Evolutionary conservation across 768 basidiomycete species (phyloP).

Genomic region (Mycena polygramma): DNA sequence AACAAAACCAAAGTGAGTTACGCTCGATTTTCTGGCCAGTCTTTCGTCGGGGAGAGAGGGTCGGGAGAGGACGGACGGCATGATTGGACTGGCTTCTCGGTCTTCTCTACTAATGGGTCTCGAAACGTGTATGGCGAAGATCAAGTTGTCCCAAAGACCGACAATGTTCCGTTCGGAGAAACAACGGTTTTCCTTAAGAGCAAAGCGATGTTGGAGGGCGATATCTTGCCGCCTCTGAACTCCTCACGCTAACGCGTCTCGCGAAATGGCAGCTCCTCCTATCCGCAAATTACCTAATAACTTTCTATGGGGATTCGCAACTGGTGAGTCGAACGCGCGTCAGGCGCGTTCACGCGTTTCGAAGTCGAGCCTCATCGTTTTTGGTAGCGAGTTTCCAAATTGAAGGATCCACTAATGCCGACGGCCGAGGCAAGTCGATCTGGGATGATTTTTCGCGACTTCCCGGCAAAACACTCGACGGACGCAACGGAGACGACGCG

Average conservation of each 20-base stretch:
- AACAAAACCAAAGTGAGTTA: constrained; percentile 19
- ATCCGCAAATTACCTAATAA: constrained; percentile 63
- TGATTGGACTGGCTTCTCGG: neutral
- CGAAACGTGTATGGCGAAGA: constrained; percentile 11
- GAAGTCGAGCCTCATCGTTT: constrained; percentile 21
- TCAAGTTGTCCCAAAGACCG: too few species aligned
- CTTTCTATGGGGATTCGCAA: constrained; percentile 81
- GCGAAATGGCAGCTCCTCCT: constrained; percentile 49
- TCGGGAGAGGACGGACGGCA: neutral
- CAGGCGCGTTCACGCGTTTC: constrained; percentile 14
- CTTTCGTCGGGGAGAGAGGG: constrained; percentile 1
- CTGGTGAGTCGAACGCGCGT: constrained; percentile 56
- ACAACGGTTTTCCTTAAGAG: constrained; percentile 13
- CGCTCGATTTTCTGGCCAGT: neutral
- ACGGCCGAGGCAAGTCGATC: constrained; percentile 76
- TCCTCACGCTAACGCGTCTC: constrained; percentile 14
- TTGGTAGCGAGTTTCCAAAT: constrained; percentile 76
- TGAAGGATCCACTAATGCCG: constrained; percentile 73
- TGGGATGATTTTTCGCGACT: constrained; percentile 80
- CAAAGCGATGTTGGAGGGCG: constrained; percentile 22
- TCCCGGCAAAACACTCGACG: constrained; percentile 79
- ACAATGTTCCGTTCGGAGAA: too few species aligned
- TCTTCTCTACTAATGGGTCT: constrained; percentile 3
- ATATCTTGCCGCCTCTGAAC: constrained; percentile 25
- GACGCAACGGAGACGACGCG: constrained; percentile 75